Conservation (phyloP, 2,329 filamentous ascomycete species). For the Arthrobotrys sphaeroides region DNA sequence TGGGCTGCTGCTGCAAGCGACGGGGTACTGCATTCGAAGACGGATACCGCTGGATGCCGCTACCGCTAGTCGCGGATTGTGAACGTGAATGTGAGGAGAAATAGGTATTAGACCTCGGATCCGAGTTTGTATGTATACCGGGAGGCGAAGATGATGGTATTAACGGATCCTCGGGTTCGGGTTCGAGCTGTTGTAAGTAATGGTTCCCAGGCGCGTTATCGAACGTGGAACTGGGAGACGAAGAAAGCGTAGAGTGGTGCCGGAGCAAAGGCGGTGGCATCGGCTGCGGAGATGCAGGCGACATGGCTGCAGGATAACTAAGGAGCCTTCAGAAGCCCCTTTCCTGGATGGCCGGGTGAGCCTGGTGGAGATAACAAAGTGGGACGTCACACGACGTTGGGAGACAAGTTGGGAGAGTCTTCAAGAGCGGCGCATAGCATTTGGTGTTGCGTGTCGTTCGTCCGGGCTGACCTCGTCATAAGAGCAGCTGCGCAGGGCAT, state of each 20-base stretch:
- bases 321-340: background rate
- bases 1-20: background rate
- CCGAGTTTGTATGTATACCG: background rate
- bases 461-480: conserved; percentile 32
- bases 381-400: conserved; percentile 40
- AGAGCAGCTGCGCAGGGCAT: background rate
- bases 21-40: background rate
- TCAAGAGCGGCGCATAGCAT: background rate
- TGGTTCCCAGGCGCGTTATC: conserved; percentile 49
- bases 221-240: conserved; percentile 26
- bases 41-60: background rate
- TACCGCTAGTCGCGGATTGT: background rate
- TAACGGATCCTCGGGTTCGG: conserved; percentile 29
- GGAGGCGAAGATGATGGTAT: conserved; percentile 21
- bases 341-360: background rate
- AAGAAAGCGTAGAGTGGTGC: conserved; percentile 32
- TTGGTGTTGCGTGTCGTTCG: conserved; percentile 1
- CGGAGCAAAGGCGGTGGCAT: conserved; percentile 26
- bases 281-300: conserved; percentile 28
- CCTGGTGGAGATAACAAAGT: background rate
- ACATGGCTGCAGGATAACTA: conserved; percentile 8
- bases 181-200: conserved; percentile 46
- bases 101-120: background rate
- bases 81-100: background rate
- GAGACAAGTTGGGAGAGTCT: no score